These are phyloP conservation scores for Mycena galericulata DNA, from an alignment of 768 basidiomycete species.

Conservation along the genomic window DNA sequence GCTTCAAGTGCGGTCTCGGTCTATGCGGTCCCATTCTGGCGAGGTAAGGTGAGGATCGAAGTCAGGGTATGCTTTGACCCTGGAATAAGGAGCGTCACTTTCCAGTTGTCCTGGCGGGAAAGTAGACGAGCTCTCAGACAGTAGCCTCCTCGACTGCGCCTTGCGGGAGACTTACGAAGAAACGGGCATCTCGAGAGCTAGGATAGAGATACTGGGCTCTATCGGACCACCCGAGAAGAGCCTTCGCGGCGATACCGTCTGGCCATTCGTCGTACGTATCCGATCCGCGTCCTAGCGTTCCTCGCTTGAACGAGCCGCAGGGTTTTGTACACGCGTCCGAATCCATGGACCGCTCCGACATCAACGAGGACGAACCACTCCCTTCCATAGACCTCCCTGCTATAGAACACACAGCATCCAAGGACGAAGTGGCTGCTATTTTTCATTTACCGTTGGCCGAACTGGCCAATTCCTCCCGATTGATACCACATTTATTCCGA, in stretches of 20 bases:
- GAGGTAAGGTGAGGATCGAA: conserved; percentile 74
- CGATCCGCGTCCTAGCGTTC: conserved; percentile 27
- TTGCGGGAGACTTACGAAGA: conserved; percentile 84
- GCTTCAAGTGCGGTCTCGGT: conserved; percentile 76
- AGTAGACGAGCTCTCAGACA: conserved; percentile 71
- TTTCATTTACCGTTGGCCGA: conserved; percentile 78
- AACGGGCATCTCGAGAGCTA: conserved; percentile 68
- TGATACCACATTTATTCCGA: conserved; percentile 68
- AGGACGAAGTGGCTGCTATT: conserved; percentile 72
- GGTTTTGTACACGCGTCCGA: conserved; percentile 45
- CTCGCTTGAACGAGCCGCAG: conserved; percentile 27
- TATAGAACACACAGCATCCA: conserved; percentile 60
- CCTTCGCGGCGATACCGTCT: conserved; percentile 71
- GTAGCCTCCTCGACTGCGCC: conserved; percentile 66
- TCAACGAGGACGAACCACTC: conserved; percentile 58
- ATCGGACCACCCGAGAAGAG: conserved; percentile 73
- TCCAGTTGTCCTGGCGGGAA: conserved; percentile 83
- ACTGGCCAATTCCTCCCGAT: conserved; percentile 59
- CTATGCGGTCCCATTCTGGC: conserved; percentile 78
- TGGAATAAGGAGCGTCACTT: background rate
- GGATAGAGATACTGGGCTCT: conserved; percentile 75
- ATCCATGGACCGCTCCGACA: conserved; percentile 33
- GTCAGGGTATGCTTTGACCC: background rate
- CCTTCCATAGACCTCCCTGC: conserved; percentile 69
- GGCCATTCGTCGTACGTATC: conserved; percentile 84